A percentile compares a stretch with the other conserved stretches of the same genome.
Conservation (phyloP, 2,329 filamentous ascomycete genomes). For the Claviceps quebecensis region DNA sequence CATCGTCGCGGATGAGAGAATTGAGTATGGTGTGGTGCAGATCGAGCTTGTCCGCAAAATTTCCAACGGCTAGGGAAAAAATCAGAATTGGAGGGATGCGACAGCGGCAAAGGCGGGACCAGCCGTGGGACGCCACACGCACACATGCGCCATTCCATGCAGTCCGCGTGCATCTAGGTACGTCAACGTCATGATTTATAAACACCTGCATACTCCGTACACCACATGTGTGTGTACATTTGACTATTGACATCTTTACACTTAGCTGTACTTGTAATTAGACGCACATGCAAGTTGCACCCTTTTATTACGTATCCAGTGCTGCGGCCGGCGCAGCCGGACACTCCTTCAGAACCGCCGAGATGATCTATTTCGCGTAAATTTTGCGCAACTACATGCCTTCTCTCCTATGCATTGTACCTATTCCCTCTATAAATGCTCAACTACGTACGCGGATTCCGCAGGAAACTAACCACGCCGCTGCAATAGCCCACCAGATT, state of each 20-base stretch:
- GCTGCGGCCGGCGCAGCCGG: too few species aligned
- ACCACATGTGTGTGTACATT: too few species aligned
- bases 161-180: neutral
- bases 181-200: too few species aligned
- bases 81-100: neutral
- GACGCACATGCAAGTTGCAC: too few species aligned
- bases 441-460: constrained; percentile 33
- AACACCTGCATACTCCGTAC: too few species aligned
- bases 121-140: neutral
- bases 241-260: too few species aligned
- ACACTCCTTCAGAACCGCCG: too few species aligned
- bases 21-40: neutral
- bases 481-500: constrained; percentile 74
- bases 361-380: too few species aligned
- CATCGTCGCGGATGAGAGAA: constrained; percentile 16
- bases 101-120: neutral
- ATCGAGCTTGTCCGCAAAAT: neutral
- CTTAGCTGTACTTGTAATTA: too few species aligned
- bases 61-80: neutral
- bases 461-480: constrained; percentile 72
- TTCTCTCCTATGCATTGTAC: neutral
- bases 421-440: neutral
- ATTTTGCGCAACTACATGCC: too few species aligned
- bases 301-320: too few species aligned
- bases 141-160: neutral